These are phyloP conservation scores for Neofusicoccum parvum DNA, from an alignment of 2,329 filamentous ascomycete genomes.

Conservation along the genomic window DNA sequence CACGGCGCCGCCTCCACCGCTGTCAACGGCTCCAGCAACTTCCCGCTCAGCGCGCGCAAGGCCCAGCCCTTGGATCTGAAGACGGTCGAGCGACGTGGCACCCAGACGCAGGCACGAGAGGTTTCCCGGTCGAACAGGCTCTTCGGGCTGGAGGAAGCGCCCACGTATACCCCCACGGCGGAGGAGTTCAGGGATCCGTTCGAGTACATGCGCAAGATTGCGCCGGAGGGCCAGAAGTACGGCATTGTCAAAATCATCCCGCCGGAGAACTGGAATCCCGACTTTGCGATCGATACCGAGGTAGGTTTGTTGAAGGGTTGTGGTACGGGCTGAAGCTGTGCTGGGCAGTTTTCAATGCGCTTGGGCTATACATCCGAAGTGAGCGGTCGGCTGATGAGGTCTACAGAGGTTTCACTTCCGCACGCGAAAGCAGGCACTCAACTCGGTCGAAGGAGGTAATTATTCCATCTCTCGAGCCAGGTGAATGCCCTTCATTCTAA, in stretches of 20 bases:
- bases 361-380: background rate
- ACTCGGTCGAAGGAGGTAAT: slow-evolving; percentile 96
- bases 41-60: slow-evolving; percentile 66
- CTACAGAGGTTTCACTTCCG: slow-evolving; percentile 90
- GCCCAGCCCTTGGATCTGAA: slow-evolving; percentile 76
- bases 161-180: slow-evolving; percentile 84
- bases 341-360: background rate
- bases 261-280: slow-evolving; percentile 88
- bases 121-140: slow-evolving; percentile 75
- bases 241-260: slow-evolving; percentile 96
- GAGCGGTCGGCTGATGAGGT: slow-evolving; percentile 4
- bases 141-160: slow-evolving; percentile 85
- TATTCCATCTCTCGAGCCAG: slow-evolving; percentile 25
- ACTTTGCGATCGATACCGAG: slow-evolving; percentile 96
- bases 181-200: slow-evolving; percentile 96
- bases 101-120: slow-evolving; percentile 75
- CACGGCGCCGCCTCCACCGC: slow-evolving; percentile 16
- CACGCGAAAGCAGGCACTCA: slow-evolving; percentile 93
- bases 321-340: background rate
- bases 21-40: slow-evolving; percentile 42
- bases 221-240: slow-evolving; percentile 80
- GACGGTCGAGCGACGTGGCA: slow-evolving; percentile 88
- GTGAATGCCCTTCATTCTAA: background rate
- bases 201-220: slow-evolving; percentile 90
- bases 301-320: slow-evolving; percentile 53